Evolutionary conservation across 129 eudicot genomes (phyloP), one percentile per base, ranked within the genome.

Genomic region (Artemisia annua): DNA sequence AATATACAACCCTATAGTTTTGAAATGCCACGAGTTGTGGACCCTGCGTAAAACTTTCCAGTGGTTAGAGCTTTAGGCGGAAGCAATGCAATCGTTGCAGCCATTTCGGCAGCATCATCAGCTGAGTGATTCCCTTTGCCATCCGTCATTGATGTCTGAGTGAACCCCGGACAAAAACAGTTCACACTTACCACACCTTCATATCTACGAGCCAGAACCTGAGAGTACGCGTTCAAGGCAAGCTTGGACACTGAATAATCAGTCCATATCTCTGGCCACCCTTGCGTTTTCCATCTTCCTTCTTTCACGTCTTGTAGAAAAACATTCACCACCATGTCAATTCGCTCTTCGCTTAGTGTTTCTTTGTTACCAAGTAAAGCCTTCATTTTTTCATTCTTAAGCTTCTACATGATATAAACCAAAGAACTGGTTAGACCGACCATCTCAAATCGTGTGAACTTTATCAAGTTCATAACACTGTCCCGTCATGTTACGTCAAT

Each of bases 211-310:
- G 98, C 95, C 77, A 93, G 70, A 48, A 93, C 67, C 9, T 70
- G 77, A 1, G 96, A 82, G 56, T 89, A 87, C 9, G 95, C 87
- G 64, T 93, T 93, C 13, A 93, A 76, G 0, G 96, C 98, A 10
- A 93, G 73, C 68, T 93, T 93, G 0, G 98, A 89, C 1, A 93
- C 92, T 1, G 98, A 83, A 73, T 93, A 93, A 66, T 89, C 98
- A 0, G 96, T 87, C 98, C 98, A 93, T 24, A 80, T 51, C 66
- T 93, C 70, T 1, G 96, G 98, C 98, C 98, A 93, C 43, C 96
- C 96, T 46, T 69, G 71, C 14, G 48, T 81, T 22, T 69, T 72
- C 96, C 98, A 93, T 10, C 73, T 80, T 13, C 87, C 88, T 7
- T 63, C 79, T 46, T 80, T 88, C 55, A 87, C 92, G 43, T 85